phyloP scores from a whole-genome alignment of 129 eudicot genomes.

The Pulicaria dysenterica region DNA sequence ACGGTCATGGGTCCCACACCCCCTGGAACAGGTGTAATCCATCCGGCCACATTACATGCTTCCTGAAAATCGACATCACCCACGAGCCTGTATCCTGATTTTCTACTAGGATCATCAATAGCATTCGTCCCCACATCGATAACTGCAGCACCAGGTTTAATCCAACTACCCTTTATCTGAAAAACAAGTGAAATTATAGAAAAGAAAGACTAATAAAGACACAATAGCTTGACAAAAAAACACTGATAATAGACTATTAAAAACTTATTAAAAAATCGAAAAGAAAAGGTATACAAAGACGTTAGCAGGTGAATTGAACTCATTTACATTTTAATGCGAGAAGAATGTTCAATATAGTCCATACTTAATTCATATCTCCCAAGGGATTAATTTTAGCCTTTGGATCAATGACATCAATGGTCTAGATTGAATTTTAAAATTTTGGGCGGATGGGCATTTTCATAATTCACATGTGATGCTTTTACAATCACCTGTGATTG shows the following conservation, averaged over 20 bases:
- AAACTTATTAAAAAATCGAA: too few relatives aligned
- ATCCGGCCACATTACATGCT: conserved; percentile 94
- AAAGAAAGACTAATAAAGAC: neutral
- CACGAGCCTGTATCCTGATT: conserved; percentile 89
- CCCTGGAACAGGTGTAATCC: conserved; percentile 96
- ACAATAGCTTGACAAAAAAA: neutral
- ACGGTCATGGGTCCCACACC: conserved; percentile 99
- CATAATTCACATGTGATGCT: too few relatives aligned
- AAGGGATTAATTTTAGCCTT: too few relatives aligned
- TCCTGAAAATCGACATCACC: conserved; percentile 88
- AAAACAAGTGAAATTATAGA: neutral
- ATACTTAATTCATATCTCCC: too few relatives aligned
- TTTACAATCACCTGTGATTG: too few relatives aligned
- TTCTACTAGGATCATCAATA: conserved; percentile 75
- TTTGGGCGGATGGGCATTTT: too few relatives aligned
- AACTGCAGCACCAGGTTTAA: conserved; percentile 98
- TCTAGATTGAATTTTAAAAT: too few relatives aligned
- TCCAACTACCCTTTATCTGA: conserved; percentile 97
- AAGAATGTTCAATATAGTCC: too few relatives aligned
- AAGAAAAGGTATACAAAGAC: too few relatives aligned
- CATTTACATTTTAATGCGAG: too few relatives aligned
- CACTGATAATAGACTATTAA: neutral
- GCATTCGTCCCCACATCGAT: conserved; percentile 97
- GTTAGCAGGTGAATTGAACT: too few relatives aligned
- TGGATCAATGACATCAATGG: too few relatives aligned